These are phyloP conservation scores for Isabelozyma pseudorhagii DNA, from an alignment of 805 yeast species.

Conservation along the genomic window DNA sequence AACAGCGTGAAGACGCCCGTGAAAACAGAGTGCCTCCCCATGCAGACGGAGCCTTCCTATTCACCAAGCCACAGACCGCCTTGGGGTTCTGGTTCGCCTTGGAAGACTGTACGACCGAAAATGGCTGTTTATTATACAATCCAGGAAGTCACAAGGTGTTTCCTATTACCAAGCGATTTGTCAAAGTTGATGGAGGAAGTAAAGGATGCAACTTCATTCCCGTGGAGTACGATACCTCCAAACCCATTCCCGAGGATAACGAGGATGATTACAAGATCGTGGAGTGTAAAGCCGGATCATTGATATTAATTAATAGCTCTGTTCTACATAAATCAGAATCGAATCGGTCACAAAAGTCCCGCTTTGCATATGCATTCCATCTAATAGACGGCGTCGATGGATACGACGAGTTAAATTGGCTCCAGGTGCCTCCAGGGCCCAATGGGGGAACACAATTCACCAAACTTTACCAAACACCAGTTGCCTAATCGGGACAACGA, in stretches of 20 bases:
- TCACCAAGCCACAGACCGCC: slow-evolving; percentile 67
- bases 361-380: slow-evolving; percentile 80
- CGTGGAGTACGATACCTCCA: slow-evolving; percentile 12
- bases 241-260: slow-evolving; percentile 19
- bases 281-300: slow-evolving; percentile 68
- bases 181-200: slow-evolving; percentile 45
- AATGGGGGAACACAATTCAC: slow-evolving; percentile 62
- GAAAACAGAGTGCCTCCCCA: slow-evolving; percentile 71
- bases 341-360: slow-evolving; percentile 51
- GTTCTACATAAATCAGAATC: slow-evolving; percentile 70
- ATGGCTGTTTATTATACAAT: slow-evolving; percentile 67
- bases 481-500: neutral
- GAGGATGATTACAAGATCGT: slow-evolving; percentile 46
- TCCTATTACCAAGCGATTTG: slow-evolving; percentile 61
- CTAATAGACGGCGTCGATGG: slow-evolving; percentile 63
- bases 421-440: slow-evolving; percentile 63
- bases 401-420: slow-evolving; percentile 70
- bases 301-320: slow-evolving; percentile 67
- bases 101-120: slow-evolving; percentile 63
- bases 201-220: slow-evolving; percentile 58
- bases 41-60: slow-evolving; percentile 71
- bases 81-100: slow-evolving; percentile 81
- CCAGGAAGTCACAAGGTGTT: slow-evolving; percentile 68
- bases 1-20: slow-evolving; percentile 11
- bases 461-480: slow-evolving; percentile 31